Conservation (phyloP, 257 asterid species). For the Solanum gandarillasii region DNA sequence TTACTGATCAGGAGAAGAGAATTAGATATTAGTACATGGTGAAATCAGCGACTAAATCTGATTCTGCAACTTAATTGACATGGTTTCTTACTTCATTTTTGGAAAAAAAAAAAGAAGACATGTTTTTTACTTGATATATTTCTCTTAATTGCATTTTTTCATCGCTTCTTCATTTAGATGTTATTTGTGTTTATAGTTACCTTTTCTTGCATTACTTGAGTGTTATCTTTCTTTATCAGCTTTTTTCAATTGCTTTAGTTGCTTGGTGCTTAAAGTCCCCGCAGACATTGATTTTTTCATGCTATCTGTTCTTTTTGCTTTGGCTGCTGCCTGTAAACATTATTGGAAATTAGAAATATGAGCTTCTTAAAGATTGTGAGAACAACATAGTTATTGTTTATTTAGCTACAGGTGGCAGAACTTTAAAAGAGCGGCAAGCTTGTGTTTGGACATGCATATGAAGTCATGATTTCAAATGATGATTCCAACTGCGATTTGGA, state of each 20-base stretch:
- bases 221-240: background rate
- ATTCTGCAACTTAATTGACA: background rate
- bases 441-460: background rate
- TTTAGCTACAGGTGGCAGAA: background rate
- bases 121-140: background rate
- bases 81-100: background rate
- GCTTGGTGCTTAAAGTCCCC: background rate
- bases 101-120: background rate
- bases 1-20: background rate
- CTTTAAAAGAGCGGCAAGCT: background rate
- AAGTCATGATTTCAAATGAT: background rate
- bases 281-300: background rate
- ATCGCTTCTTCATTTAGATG: background rate
- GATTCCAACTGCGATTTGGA: background rate
- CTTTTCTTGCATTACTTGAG: background rate
- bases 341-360: background rate
- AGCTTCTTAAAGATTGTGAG: background rate
- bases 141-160: background rate
- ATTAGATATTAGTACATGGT: background rate
- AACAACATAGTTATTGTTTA: background rate
- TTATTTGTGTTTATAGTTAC: background rate
- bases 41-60: background rate
- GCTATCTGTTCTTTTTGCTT: background rate
- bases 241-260: background rate
- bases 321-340: background rate